Percentiles rank a stretch among this genome's conserved stretches.
These are phyloP conservation scores for Aegilops umbellulata DNA, from an alignment of 176 grass and related monocot species.

Conservation along the genomic window DNA sequence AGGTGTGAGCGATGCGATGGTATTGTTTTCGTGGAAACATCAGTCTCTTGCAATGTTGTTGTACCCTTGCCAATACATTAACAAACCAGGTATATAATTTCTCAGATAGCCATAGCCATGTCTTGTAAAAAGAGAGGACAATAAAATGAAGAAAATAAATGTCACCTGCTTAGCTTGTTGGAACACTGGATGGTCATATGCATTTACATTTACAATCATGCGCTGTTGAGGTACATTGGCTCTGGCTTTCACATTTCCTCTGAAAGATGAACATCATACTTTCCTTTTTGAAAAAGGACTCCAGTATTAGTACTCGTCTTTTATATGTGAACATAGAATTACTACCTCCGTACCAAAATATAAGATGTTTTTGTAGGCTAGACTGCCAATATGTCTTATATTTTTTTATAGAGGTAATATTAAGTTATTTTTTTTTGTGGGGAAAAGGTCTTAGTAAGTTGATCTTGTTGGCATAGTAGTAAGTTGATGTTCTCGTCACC, in stretches of 20 bases:
- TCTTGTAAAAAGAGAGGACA: conserved; percentile 44
- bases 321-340: background rate
- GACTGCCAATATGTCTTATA: too few species aligned
- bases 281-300: background rate
- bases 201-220: background rate
- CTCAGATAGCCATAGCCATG: conserved; percentile 33
- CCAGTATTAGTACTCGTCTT: background rate
- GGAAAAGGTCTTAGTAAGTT: background rate
- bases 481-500: too few species aligned
- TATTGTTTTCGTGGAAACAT: conserved; percentile 11
- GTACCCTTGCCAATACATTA: conserved; percentile 10
- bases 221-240: background rate
- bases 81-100: conserved; percentile 40
- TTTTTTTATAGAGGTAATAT: too few species aligned
- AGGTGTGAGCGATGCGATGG: background rate
- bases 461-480: background rate
- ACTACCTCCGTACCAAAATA: too few species aligned
- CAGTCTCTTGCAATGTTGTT: background rate
- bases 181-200: background rate
- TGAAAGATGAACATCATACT: background rate
- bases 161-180: background rate
- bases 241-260: background rate
- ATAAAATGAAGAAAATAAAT: conserved; percentile 9
- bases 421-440: too few species aligned
- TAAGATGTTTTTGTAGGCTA: too few species aligned